Base-by-base conservation (phyloP, 805 yeast genomes). In the Starmerella vitae region DNA sequence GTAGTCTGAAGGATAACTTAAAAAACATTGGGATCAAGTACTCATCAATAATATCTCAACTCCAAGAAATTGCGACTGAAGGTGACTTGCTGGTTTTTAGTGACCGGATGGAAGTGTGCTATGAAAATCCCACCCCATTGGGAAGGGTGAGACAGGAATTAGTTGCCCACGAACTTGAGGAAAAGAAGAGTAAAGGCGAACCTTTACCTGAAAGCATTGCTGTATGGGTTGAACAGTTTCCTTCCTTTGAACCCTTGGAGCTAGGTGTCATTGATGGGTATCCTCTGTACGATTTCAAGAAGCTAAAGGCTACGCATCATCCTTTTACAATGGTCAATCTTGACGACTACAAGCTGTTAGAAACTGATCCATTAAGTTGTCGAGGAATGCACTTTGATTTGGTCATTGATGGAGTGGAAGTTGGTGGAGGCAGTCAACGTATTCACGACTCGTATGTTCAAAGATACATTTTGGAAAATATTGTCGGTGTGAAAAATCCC, bases 361-460 rank as follows among this genome's bases (percentile, higher is more conserved):
- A 54, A 5, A 24, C 25, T 15, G 64, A 67, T 15, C 93, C 93
- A 4, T 58, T 82, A 20, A 56, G 62, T 29, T 84, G 78, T 2
- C 67, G 72, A 28, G 98, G 97, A 9, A 93, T 82, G 52, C 98
- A 91, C 58, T 91, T 85, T 57, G 99, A 91, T 56, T 61, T 91
- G 13, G 98, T 91, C 1, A 64, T 91, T 28, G 88, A 88, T 53
- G 99, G 98, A 2, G 83, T 81, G 5, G 99, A 91, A 56, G 70
- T 86, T 2, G 99, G 99, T 20, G 99, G 99, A 15, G 99, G 99
- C 0, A 83, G 95, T 5, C 69, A 94, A 46, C 83, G 98, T 72
- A 72, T 91, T 15, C 98, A 91, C 55, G 95, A 85, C 55, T 68
- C 91, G 0, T 66, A 63, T 10, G 63, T 91, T 21, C 99, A 91